Evolutionary conservation across 257 asterid genomes (phyloP).

Genomic region (Solanum arcanum): DNA sequence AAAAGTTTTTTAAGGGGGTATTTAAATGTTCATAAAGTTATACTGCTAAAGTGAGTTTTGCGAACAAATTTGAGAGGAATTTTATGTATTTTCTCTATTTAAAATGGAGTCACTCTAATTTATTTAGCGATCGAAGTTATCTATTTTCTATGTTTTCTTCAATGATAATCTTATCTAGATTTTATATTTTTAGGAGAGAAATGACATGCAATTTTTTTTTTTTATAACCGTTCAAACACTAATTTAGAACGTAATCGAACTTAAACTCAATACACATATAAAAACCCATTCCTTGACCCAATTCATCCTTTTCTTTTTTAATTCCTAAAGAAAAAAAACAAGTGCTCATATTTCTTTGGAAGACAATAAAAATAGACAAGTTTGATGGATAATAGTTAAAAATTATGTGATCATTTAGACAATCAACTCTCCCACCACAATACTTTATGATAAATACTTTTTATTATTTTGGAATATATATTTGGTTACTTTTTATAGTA

Average conservation of each 20-base stretch:
- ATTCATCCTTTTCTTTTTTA: neutral
- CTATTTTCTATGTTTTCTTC: neutral
- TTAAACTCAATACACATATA: neutral
- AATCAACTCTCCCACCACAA: neutral
- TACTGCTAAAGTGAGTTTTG: no score
- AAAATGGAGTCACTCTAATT: neutral
- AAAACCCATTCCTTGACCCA: neutral
- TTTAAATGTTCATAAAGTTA: no score
- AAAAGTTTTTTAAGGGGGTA: no score
- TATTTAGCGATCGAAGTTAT: neutral
- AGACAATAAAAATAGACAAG: neutral
- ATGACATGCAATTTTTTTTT: neutral
- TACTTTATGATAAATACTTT: neutral
- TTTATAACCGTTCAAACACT: neutral
- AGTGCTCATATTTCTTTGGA: neutral
- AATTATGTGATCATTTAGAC: neutral
- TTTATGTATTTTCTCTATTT: neutral
- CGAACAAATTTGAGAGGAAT: no score
- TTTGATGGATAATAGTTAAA: neutral
- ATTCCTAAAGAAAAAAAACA: neutral
- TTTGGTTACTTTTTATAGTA: neutral
- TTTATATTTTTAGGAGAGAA: neutral
- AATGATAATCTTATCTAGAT: neutral
- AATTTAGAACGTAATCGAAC: neutral
- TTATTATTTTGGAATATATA: neutral